Base-by-base conservation (phyloP, 805 yeast species). In the Jamesozyma gamospora region DNA sequence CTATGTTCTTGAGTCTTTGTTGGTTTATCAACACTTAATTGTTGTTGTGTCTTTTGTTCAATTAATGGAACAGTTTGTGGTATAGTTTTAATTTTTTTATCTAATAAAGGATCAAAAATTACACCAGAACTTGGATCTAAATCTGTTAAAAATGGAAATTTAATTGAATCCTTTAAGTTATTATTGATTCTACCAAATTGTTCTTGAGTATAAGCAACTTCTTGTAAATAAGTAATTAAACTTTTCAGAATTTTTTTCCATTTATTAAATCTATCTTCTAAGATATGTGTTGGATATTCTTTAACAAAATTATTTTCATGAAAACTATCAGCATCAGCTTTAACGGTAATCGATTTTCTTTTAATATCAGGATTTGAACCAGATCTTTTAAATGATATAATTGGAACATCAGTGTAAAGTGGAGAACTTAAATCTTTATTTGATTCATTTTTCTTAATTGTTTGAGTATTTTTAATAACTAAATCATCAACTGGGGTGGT, bases 211-310 rank as follows among this genome's bases (percentile, higher is more conserved):
- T 76, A 69, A 8, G 84, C 82, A 35, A 76, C 79, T 51, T 84
- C 92, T 47, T 72, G 72, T 45, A 86, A 69, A 54, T 86, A 85
- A 37, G 67, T 69, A 28, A 79, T 71, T 46, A 86, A 60, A 39
- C 83, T 79, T 47, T 79, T 77, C 43, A 84, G 71, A 40, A 85
- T 75, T 40, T 74, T 71, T 38, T 92, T 67, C 92, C 94, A 85
- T 9, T 86, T 78, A 41, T 75, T 71, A 58, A 85, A 85, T 46
- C 95, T 65, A 32, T 75, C 72, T n/a, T 88, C 84, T 45, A 85
- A 66, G 8, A 81, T 71, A 43, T 84, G 94, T 3, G 94, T 84
- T 27, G 95, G 95, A 48, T 71, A 56, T 37, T 59, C 64, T 28
- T 54, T 52, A 7, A 56, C 59, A 37, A 31, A 41, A 9, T 25